A percentile compares a stretch with the other conserved stretches of the same genome.
phyloP scores from a whole-genome alignment of 768 basidiomycete genomes.

The Termitomyces bulborhizus region DNA sequence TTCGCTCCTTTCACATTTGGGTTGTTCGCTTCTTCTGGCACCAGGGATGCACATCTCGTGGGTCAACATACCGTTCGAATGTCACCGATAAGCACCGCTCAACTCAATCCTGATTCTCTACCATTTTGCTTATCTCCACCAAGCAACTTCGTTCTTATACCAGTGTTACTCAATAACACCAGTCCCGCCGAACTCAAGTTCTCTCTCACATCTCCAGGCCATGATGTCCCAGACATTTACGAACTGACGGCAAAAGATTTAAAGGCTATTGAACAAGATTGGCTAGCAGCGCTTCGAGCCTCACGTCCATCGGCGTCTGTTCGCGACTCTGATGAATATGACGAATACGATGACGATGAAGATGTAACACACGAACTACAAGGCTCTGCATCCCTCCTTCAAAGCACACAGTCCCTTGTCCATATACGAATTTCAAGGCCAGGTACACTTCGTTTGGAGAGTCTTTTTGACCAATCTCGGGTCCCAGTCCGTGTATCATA shows the following conservation, averaged over 20 bases:
- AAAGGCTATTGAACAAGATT: conserved; percentile 56
- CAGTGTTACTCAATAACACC: conserved; percentile 88
- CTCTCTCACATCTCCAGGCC: conserved; percentile 60
- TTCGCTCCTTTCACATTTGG: conserved; percentile 47
- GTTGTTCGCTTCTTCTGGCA: conserved; percentile 33
- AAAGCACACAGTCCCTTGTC: conserved; percentile 68
- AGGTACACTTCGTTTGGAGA: conserved; percentile 69
- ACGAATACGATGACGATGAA: conserved; percentile 72
- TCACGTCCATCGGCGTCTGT: conserved; percentile 29
- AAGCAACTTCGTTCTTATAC: conserved; percentile 57
- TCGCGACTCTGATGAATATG: conserved; percentile 42
- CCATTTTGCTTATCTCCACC: conserved; percentile 67
- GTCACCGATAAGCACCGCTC: conserved; percentile 91
- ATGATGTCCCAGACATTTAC: conserved; percentile 40
- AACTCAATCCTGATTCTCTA: conserved; percentile 70
- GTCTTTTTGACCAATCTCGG: conserved; percentile 62
- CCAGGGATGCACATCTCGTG: conserved; percentile 55
- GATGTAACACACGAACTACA: conserved; percentile 29
- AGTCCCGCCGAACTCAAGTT: conserved; percentile 66
- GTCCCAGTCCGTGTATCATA: conserved; percentile 69
- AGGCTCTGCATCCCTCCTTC: conserved; percentile 40
- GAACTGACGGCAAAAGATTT: conserved; percentile 61
- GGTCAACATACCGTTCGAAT: conserved; percentile 91
- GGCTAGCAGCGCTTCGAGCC: conserved; percentile 45
- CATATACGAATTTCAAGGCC: conserved; percentile 71